These are phyloP conservation scores for Fraxinus sp. DNA, from an alignment of 305 asterid genomes.

Conservation along the genomic window DNA sequence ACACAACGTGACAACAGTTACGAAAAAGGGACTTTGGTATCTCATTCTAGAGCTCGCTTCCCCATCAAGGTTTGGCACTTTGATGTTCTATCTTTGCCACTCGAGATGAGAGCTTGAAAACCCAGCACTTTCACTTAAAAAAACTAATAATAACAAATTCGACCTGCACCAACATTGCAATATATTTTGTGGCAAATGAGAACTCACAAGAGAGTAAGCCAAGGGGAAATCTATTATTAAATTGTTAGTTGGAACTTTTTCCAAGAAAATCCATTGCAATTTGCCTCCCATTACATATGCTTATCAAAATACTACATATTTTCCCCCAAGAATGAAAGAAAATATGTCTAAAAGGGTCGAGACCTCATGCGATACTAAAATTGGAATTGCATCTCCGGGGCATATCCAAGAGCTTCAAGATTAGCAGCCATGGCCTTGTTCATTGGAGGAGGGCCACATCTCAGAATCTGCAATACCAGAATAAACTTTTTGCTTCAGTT, in stretches of 20 bases:
- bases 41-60: not conserved
- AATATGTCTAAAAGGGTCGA: not conserved
- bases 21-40: not conserved
- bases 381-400: slow-evolving; percentile 81
- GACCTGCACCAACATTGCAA: not conserved
- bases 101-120: not conserved
- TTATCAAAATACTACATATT: not conserved
- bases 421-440: slow-evolving; percentile 92
- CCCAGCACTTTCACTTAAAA: not conserved
- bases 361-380: slow-evolving; percentile 32
- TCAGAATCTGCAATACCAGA: slow-evolving; percentile 45
- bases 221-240: not conserved
- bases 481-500: slow-evolving; percentile 4
- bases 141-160: not conserved
- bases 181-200: not conserved
- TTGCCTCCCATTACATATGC: slow-evolving; percentile 4
- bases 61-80: not conserved
- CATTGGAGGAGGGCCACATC: slow-evolving; percentile 93
- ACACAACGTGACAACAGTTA: too few species aligned
- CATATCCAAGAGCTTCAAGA: slow-evolving; percentile 68
- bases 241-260: not conserved
- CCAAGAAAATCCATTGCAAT: not conserved
- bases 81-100: not conserved
- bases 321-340: slow-evolving; percentile 10
- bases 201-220: not conserved